Base-by-base conservation (phyloP, 345 rosid genomes). In the Psidium guajava region DNA sequence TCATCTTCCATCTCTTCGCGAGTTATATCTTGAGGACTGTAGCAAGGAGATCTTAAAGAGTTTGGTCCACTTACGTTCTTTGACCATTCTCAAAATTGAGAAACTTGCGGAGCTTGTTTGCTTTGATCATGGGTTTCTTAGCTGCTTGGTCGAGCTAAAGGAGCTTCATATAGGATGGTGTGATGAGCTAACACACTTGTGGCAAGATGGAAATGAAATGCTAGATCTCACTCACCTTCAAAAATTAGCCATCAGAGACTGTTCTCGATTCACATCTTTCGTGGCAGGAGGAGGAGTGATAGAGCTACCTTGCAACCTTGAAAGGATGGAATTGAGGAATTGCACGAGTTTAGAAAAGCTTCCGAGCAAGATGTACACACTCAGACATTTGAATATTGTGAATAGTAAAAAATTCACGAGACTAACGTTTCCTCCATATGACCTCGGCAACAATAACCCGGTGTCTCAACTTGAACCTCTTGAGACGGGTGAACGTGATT, bases 391-490 rank as follows among this genome's bases (percentile, higher is more conserved):
- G 59, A 9, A 3, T 0, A 56, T 22, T 22, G 0, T 0, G 5
- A 22, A 56, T 3, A 22, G 59, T 56, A 13, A n/a, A 8, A 56
- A 56, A 56, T 1, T 56, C n/a, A 22, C 0, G 8, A 2, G n/a
- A 22, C 2, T 24, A 24, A 9, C 0, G 0, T 3, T 56, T 56
- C 5, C n/a, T 56, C 59, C 1, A 22, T 6, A 56, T 7, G n/a
- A 8, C 27, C n/a, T 1, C 0, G 0, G 0, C 0, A 22, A 2
- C 2, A 24, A 56, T 22, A 8, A 56, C 13, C 2, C 2, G 12
- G 9, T 22, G 11, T 8, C 27, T 22, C 12, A 22, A 22, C 59
- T 56, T 22, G 59, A 22, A 55, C 18, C 3, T 55, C 11, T 22
- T 4, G 21, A 20, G 24, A 54, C 20, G 6, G 8, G 3, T 20